Evolutionary conservation across 2,329 filamentous ascomycete genomes (phyloP).

Genomic region (Penicillium rolfsii): DNA sequence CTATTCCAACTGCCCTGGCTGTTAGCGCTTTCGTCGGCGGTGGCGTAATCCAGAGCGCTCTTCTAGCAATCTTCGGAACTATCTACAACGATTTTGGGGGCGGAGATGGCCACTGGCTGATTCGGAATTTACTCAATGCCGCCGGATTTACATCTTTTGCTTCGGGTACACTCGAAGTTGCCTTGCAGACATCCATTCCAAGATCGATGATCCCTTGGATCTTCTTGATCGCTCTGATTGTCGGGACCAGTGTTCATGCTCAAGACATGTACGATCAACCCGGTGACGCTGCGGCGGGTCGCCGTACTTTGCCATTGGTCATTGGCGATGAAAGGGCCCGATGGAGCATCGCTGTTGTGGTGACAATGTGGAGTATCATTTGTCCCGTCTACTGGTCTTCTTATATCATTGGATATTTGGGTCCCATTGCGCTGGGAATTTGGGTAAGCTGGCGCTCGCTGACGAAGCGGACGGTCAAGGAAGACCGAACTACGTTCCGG

Average conservation of each 20-base stretch:
- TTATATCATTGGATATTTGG: neutral
- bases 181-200: constrained; percentile 17
- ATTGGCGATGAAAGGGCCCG: constrained; percentile 13
- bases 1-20: neutral
- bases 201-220: neutral
- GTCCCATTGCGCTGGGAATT: neutral
- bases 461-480: neutral
- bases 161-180: neutral
- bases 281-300: constrained; percentile 31
- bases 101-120: constrained; percentile 2
- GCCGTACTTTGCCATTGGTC: constrained; percentile 23
- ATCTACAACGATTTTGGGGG: constrained; percentile 2
- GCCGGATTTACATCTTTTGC: constrained; percentile 1
- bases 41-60: constrained; percentile 32
- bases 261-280: constrained; percentile 45
- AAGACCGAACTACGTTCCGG: constrained; percentile 13
- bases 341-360: constrained; percentile 9
- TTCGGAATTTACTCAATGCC: constrained; percentile 1
- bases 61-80: constrained; percentile 38
- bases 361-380: neutral
- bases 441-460: neutral
- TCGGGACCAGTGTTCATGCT: constrained; percentile 39
- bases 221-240: constrained; percentile 21
- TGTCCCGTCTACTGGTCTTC: neutral
- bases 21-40: constrained; percentile 5